A percentile compares a stretch with the other conserved stretches of the same genome.
phyloP scores from a whole-genome alignment of 1,284 basidiomycete species.

The Rhizoctonia solani region DNA sequence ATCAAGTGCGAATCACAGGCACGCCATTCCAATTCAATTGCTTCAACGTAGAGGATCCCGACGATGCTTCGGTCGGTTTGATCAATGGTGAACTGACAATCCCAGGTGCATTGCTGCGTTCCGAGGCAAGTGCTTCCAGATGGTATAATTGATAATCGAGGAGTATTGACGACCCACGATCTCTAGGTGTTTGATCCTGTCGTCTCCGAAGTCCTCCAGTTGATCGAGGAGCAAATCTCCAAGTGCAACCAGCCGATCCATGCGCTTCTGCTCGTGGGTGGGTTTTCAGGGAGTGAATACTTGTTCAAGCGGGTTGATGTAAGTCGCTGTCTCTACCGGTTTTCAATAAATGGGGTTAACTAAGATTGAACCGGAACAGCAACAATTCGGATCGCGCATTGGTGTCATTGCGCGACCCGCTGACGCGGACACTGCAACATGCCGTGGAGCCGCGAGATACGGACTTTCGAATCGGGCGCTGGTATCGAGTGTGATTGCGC shows the following conservation, averaged over 20 bases:
- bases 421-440: constrained; percentile 81
- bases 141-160: no score
- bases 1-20: constrained; percentile 49
- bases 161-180: background rate
- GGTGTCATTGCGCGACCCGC: constrained; percentile 73
- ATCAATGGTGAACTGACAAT: constrained; percentile 78
- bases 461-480: constrained; percentile 72
- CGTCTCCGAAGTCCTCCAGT: constrained; percentile 68
- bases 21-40: constrained; percentile 72
- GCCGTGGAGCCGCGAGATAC: constrained; percentile 80
- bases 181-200: constrained; percentile 71
- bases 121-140: constrained; percentile 60
- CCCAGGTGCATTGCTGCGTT: constrained; percentile 70
- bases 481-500: constrained; percentile 76
- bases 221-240: constrained; percentile 72
- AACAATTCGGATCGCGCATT: constrained; percentile 64
- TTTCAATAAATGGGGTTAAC: background rate
- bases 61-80: constrained; percentile 60
- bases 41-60: constrained; percentile 43
- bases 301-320: constrained; percentile 73
- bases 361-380: constrained; percentile 56
- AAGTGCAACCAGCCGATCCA: constrained; percentile 68
- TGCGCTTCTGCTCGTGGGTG: constrained; percentile 79
- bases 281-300: constrained; percentile 81
- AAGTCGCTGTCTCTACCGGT: constrained; percentile 39